Evolutionary conservation across 352 stramenopile species (phyloP).

Genomic region (Phytopythium boreale): DNA sequence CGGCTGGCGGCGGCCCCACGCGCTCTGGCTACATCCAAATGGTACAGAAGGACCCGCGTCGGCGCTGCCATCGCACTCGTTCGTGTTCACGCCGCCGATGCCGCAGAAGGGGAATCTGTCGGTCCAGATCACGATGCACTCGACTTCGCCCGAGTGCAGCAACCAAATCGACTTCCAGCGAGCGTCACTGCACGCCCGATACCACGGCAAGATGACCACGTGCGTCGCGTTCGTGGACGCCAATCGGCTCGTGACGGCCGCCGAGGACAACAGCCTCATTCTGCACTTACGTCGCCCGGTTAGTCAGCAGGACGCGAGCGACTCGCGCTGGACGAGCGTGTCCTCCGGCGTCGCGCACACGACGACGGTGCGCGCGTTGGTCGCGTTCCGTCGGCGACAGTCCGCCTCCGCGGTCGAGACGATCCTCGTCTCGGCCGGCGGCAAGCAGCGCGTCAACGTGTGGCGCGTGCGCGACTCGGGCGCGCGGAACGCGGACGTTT

Average conservation of each 20-base stretch:
- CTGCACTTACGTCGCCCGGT: slow-evolving; percentile 35
- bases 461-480: slow-evolving; percentile 47
- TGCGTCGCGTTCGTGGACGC: slow-evolving; percentile 45
- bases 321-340: slow-evolving; percentile 36
- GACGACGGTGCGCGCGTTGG: slow-evolving; percentile 75
- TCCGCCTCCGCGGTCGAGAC: slow-evolving; percentile 18
- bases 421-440: slow-evolving; percentile 67
- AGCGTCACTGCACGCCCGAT: slow-evolving; percentile 60
- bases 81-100: slow-evolving; percentile 66
- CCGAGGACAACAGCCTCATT: slow-evolving; percentile 84
- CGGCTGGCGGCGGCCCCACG: slow-evolving; percentile 80
- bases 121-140: slow-evolving; percentile 68
- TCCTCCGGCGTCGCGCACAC: slow-evolving; percentile 68
- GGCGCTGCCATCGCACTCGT: slow-evolving; percentile 47
- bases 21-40: slow-evolving; percentile 27
- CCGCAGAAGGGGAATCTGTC: slow-evolving; percentile 36
- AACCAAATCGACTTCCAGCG: slow-evolving; percentile 14
- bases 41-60: slow-evolving; percentile 3
- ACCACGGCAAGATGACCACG: slow-evolving; percentile 75
- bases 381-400: slow-evolving; percentile 29
- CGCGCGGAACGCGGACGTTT: slow-evolving; percentile 22
- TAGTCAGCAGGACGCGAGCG: slow-evolving; percentile 5
- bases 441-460: slow-evolving; percentile 79
- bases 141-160: slow-evolving; percentile 18
- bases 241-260: slow-evolving; percentile 56